Evolutionary conservation across 2,329 filamentous ascomycete species (phyloP).

Genomic region (Talaromyces sp.): DNA sequence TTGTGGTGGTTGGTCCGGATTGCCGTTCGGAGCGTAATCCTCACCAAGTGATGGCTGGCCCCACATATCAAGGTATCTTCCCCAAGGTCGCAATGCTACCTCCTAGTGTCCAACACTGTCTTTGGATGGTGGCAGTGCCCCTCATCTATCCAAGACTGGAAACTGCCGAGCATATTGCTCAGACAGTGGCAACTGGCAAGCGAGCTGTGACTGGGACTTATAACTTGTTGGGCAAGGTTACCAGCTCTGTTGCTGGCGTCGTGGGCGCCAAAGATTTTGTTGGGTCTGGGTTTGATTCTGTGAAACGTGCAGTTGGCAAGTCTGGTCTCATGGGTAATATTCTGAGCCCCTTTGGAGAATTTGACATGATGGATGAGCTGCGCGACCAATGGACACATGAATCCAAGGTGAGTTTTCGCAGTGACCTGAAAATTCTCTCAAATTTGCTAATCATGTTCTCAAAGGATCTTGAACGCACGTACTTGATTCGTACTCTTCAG

Average conservation of each 20-base stretch:
- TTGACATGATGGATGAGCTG: conserved; percentile 91
- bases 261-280: conserved; percentile 94
- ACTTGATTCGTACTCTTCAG: conserved; percentile 92
- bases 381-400: conserved; percentile 99
- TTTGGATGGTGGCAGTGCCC: conserved; percentile 94
- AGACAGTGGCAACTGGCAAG: conserved; percentile 91
- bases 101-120: conserved; percentile 90
- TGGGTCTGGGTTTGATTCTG: conserved; percentile 85
- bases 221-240: conserved; percentile 93
- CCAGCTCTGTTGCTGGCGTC: conserved; percentile 90
- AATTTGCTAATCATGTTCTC: neutral
- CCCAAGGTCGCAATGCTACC: conserved; percentile 91
- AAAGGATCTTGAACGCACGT: conserved; percentile 94
- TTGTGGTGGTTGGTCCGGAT: conserved; percentile 87
- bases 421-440: neutral
- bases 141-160: conserved; percentile 89
- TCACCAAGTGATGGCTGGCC: conserved; percentile 89
- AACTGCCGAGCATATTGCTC: conserved; percentile 85
- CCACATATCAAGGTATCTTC: conserved; percentile 96
- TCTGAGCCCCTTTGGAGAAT: conserved; percentile 92
- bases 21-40: conserved; percentile 90
- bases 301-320: conserved; percentile 97
- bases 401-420: conserved; percentile 64
- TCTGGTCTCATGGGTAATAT: conserved; percentile 94
- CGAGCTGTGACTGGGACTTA: conserved; percentile 96